A percentile compares a stretch with the other conserved stretches of the same genome.
Conservation (phyloP, 2,329 filamentous ascomycete species). For the Dothideomycetidae sp. region DNA sequence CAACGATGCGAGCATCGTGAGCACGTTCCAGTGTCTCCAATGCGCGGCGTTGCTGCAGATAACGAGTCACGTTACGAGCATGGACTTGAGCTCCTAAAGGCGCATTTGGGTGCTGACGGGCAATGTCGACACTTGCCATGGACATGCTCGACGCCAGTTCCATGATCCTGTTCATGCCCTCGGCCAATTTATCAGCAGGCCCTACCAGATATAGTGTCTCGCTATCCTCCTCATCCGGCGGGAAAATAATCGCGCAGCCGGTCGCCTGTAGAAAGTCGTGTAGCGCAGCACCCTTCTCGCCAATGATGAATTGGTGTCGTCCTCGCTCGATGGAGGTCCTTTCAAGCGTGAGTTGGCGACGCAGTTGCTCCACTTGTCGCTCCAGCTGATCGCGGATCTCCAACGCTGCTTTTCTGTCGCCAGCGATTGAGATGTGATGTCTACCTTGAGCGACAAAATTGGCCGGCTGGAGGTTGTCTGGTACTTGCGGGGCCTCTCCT, state of each 20-base stretch:
- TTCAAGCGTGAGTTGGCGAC: conserved; percentile 59
- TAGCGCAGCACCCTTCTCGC: conserved; percentile 61
- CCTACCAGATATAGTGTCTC: conserved; percentile 78
- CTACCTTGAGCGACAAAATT: conserved; percentile 58
- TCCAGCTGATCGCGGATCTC: conserved; percentile 70
- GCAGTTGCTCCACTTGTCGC: conserved; percentile 59
- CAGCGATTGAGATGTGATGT: conserved; percentile 69
- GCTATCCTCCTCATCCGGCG: conserved; percentile 59
- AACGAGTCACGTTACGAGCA: conserved; percentile 74
- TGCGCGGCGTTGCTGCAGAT: conserved; percentile 67
- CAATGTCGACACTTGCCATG: conserved; percentile 68
- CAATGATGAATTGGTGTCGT: conserved; percentile 89
- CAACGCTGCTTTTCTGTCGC: conserved; percentile 71
- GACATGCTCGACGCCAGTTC: conserved; percentile 80
- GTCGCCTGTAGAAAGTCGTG: conserved; percentile 84
- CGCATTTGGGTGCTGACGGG: conserved; percentile 61
- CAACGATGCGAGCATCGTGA: conserved; percentile 77
- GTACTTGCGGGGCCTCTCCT: conserved; percentile 47
- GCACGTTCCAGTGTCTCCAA: conserved; percentile 67
- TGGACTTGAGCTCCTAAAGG: conserved; percentile 61
- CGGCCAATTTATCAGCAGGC: conserved; percentile 55
- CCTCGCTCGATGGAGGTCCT: conserved; percentile 72
- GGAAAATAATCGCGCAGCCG: conserved; percentile 76
- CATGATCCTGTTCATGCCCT: conserved; percentile 69
- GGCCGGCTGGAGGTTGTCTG: conserved; percentile 49